Evolutionary conservation across 441 rosid species (phyloP).

Genomic region (Sinapis alba): DNA sequence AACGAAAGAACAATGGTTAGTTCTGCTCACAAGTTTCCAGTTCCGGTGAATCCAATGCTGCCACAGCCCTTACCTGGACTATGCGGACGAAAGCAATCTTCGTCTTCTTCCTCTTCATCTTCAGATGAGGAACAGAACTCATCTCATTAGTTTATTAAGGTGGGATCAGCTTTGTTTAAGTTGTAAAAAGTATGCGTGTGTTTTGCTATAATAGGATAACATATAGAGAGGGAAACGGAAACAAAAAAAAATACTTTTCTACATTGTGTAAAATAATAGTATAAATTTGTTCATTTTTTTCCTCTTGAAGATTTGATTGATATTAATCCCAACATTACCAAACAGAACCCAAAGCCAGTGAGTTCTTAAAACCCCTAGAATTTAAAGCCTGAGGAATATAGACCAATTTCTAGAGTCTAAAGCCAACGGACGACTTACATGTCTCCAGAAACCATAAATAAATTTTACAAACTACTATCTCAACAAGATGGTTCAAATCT

Average conservation of each 20-base stretch:
- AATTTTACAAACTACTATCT: no score
- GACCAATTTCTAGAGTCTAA: no score
- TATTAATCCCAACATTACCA: no score
- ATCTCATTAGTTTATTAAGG: conserved; percentile 42
- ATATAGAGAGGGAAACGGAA: conserved; percentile 18
- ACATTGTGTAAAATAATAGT: conserved; percentile 37
- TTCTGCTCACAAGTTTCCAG: conserved; percentile 80
- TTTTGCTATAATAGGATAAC: conserved; percentile 27
- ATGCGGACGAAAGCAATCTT: conserved; percentile 45
- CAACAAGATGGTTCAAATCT: no score
- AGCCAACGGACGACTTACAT: no score
- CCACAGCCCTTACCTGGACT: conserved; percentile 54
- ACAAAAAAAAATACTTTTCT: conserved; percentile 4
- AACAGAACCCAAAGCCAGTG: no score
- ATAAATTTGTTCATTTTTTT: conserved; percentile 1
- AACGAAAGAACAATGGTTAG: conserved; percentile 83
- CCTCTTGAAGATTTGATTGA: no score
- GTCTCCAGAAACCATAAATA: no score
- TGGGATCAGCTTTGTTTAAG: conserved; percentile 31
- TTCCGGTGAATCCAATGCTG: conserved; percentile 67
- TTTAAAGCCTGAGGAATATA: no score
- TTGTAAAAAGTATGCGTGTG: conserved; percentile 29
- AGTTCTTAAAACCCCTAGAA: no score
- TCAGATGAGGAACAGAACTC: conserved; percentile 55
- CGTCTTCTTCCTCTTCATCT: conserved; percentile 45